phyloP scores from a whole-genome alignment of 129 eudicot genomes.

The Solidago caesia region DNA sequence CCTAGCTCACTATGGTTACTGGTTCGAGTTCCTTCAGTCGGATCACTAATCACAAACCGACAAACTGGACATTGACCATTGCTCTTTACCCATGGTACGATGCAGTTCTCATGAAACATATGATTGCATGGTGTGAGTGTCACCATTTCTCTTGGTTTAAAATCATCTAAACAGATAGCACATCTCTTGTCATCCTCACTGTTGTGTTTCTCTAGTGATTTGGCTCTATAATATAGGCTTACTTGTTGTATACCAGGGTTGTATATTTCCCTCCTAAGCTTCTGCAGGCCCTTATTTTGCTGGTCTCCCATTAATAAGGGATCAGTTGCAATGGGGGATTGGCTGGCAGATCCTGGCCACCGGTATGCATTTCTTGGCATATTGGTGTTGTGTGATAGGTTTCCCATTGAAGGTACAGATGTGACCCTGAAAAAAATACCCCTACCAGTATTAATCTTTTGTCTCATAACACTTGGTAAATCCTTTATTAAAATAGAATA shows the following conservation, averaged over 20 bases:
- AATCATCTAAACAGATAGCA: conserved; percentile 72
- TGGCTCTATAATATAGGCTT: conserved; percentile 31
- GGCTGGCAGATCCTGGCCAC: conserved; percentile 16
- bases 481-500: not conserved
- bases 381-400: conserved; percentile 7
- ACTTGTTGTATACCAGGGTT: conserved; percentile 37
- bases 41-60: conserved; percentile 42
- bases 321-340: conserved; percentile 3
- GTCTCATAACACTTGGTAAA: not conserved
- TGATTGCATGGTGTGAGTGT: conserved; percentile 69
- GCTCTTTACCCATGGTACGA: conserved; percentile 82
- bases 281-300: conserved; percentile 43
- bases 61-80: conserved; percentile 73
- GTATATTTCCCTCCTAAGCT: conserved; percentile 62
- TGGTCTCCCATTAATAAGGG: conserved; percentile 36
- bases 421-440: conserved; percentile 19
- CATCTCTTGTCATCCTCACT: conserved; percentile 57
- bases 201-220: conserved; percentile 14
- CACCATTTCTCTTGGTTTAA: conserved; percentile 48
- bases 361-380: conserved; percentile 14
- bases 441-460: not conserved
- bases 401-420: conserved; percentile 20
- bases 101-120: conserved; percentile 81
- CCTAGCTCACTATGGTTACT: not conserved
- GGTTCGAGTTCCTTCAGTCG: not conserved